These are phyloP conservation scores for Neoconidiobolus thromboides DNA, from an alignment of 371 early-diverging fungal genomes.

Conservation along the genomic window DNA sequence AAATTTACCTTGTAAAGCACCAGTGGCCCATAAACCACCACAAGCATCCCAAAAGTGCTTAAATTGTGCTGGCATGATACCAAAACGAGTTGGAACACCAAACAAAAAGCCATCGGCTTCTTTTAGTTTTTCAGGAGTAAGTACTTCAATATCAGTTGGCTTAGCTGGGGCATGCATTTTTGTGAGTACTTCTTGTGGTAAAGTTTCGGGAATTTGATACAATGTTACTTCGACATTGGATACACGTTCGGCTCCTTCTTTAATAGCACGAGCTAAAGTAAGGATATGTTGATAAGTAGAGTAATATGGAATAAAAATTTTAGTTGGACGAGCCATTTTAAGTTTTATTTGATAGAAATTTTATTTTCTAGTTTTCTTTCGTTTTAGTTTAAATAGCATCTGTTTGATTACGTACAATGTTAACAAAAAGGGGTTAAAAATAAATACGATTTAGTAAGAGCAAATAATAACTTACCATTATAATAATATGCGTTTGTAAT, in stretches of 20 bases:
- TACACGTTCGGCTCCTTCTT: conserved; percentile 33
- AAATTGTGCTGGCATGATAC: conserved; percentile 52
- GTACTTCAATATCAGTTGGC: conserved; percentile 29
- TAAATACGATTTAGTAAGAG: no score
- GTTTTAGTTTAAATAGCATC: no score
- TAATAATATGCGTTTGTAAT: no score
- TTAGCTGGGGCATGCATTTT: conserved; percentile 50
- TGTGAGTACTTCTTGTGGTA: conserved; percentile 33
- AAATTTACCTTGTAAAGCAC: conserved; percentile 46
- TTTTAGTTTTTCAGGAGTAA: conserved; percentile 25
- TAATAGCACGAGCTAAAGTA: conserved; percentile 15
- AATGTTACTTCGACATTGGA: conserved; percentile 34
- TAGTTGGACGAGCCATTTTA: conserved; percentile 6
- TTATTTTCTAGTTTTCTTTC: no score
- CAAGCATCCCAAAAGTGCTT: conserved; percentile 50
- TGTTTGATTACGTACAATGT: no score
- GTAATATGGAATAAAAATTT: conserved; percentile 1
- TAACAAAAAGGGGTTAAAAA: no score
- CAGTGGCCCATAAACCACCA: conserved; percentile 50
- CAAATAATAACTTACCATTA: no score
- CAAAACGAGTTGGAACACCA: conserved; percentile 61
- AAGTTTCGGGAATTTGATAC: conserved; percentile 49
- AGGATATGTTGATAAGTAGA: conserved; percentile 1
- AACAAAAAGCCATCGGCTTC: conserved; percentile 62
- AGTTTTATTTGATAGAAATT: no score